phyloP scores from a whole-genome alignment of 345 rosid genomes.

The Abelmoschus esculentus region DNA sequence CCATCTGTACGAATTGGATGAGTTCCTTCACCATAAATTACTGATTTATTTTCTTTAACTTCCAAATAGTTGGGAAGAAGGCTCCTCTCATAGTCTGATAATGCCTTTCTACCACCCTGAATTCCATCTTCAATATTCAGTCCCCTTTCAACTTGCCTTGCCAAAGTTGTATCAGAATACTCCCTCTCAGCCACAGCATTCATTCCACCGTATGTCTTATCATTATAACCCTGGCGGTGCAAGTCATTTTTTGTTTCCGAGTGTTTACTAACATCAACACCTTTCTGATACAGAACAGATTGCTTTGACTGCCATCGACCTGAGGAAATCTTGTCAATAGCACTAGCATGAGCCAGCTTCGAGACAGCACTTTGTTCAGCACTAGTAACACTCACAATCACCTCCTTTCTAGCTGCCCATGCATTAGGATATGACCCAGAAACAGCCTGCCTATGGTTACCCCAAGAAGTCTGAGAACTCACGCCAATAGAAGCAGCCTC shows the following conservation, averaged over 20 bases:
- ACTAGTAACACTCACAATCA: constrained; percentile 8
- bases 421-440: constrained; percentile 43
- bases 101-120: constrained; percentile 33
- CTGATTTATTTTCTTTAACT: constrained; percentile 33
- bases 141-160: constrained; percentile 32
- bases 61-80: constrained; percentile 27
- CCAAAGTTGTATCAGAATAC: constrained; percentile 23
- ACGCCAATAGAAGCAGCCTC: constrained; percentile 5
- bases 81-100: constrained; percentile 30
- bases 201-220: constrained; percentile 13
- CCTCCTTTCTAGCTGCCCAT: constrained; percentile 58
- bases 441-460: constrained; percentile 23
- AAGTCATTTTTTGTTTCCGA: constrained; percentile 32
- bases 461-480: constrained; percentile 21
- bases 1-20: constrained; percentile 30
- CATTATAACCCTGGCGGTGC: constrained; percentile 25
- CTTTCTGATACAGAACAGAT: constrained; percentile 32
- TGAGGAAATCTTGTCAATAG: constrained; percentile 63
- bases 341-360: constrained; percentile 61
- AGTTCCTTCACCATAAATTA: constrained; percentile 23
- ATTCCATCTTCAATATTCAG: constrained; percentile 27
- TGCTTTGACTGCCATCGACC: constrained; percentile 72
- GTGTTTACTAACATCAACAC: constrained; percentile 41
- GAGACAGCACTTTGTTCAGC: constrained; percentile 38
- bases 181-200: constrained; percentile 28